Evolutionary conservation across 768 basidiomycete genomes (phyloP), one percentile per base, ranked within the genome.

Genomic region (Suillus placidus): DNA sequence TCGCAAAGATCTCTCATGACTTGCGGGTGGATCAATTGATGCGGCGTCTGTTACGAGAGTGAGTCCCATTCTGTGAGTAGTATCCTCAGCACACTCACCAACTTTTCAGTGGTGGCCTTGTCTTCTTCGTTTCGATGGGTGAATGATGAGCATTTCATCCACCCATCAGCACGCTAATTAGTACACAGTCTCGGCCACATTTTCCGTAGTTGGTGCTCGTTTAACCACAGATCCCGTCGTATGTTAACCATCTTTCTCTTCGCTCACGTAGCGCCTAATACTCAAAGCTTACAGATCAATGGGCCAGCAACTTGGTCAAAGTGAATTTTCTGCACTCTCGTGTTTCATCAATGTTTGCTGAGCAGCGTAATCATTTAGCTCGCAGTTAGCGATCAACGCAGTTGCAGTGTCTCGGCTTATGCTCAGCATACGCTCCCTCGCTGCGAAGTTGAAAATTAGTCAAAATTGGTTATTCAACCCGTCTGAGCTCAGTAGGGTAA

Each of bases 361-460:
- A 18, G 10, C 65, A 66, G 52, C 13, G 35, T 66, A 10, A 38
- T 55, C 10, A 10, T 54, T 54, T 18, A 65, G 62, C 42, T 64
- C 63, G 14, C 43, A 38, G 14, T 57, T 67, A 35, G 64, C 65
- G 2, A 66, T 66, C 26, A 66, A 42, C 8, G 55, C 66, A 9
- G 56, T 67, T 35, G 43, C 66, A 7, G 63, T 65, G 4, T 64
- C 68, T 49, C 68, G 68, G 23, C 58, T 69, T 23, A 68, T 68
- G 68, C 63, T 69, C 32, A 56, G 64, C 54, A 60, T 62, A 45
- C 57, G 56, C 13, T 69, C 68, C 20, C 64, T 69, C 32, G 68
- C 68, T 20, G 67, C 40, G 52, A 61, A 68, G 18, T 60, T 69
- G 8, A 40, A 32, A 18, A 55, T 45, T n/a, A 47, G 58, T 52